These are phyloP conservation scores for Mangifera indica DNA, from an alignment of 345 rosid genomes.

Conservation along the genomic window DNA sequence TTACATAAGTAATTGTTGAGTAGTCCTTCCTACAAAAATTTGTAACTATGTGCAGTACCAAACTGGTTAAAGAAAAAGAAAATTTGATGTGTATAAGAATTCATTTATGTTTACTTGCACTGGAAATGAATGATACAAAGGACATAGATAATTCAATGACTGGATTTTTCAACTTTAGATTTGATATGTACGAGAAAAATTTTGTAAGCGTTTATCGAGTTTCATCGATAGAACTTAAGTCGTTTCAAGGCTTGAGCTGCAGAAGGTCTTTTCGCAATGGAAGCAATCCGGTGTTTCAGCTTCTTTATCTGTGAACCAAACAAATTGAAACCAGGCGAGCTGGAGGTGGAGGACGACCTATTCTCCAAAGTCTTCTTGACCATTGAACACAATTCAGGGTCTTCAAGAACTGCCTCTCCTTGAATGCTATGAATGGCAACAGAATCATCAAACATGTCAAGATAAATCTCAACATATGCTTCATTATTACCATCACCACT, in stretches of 20 bases:
- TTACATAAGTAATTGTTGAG: too few species aligned
- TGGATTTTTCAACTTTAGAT: too few species aligned
- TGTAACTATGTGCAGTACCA: too few species aligned
- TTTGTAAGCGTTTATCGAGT: too few species aligned
- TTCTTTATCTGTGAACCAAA: conserved; percentile 56
- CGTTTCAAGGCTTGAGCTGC: conserved; percentile 68
- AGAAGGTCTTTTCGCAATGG: conserved; percentile 46
- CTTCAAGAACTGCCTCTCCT: conserved; percentile 34
- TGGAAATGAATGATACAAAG: too few species aligned
- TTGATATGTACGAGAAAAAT: too few species aligned
- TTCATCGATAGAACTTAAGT: conserved; percentile 54
- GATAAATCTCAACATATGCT: conserved; percentile 71
- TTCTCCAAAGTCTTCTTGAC: conserved; percentile 60
- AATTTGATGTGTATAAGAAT: too few species aligned
- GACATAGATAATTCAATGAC: too few species aligned
- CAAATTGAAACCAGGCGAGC: conserved; percentile 40
- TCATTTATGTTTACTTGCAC: too few species aligned
- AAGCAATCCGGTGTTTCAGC: conserved; percentile 67
- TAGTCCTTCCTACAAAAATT: too few species aligned
- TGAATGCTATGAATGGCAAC: conserved; percentile 87
- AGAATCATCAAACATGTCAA: conserved; percentile 77
- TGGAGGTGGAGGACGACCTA: conserved; percentile 25
- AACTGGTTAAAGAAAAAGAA: too few species aligned
- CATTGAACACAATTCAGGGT: conserved; percentile 66
- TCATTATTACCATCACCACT: conserved; percentile 13